Conservation (phyloP, 1,284 basidiomycete species). For the Xerocomus nothofagi region DNA sequence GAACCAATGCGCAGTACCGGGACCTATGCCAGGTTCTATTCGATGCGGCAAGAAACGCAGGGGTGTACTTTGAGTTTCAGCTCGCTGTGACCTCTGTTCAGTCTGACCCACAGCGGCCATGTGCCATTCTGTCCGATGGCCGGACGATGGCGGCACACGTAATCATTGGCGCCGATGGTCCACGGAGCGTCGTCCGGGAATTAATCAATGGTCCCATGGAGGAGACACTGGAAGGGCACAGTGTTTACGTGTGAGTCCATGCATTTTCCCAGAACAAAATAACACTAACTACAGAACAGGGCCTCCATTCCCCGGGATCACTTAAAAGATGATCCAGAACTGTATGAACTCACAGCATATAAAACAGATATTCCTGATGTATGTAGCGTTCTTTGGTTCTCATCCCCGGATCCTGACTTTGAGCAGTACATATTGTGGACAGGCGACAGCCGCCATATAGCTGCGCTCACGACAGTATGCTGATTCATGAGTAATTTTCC, state of each 20-base stretch:
- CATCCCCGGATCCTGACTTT: neutral
- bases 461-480: slow-evolving; percentile 28
- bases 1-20: slow-evolving; percentile 38
- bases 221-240: slow-evolving; percentile 31
- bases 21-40: slow-evolving; percentile 48
- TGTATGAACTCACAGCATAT: slow-evolving; percentile 29
- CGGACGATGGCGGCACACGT: slow-evolving; percentile 40
- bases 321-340: slow-evolving; percentile 41
- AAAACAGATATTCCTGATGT: slow-evolving; percentile 27
- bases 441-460: slow-evolving; percentile 28
- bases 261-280: slow-evolving; percentile 4
- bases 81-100: slow-evolving; percentile 37
- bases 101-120: slow-evolving; percentile 27
- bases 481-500: neutral
- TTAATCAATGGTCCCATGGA: slow-evolving; percentile 20
- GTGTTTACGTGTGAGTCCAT: slow-evolving; percentile 29
- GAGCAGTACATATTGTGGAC: slow-evolving; percentile 27
- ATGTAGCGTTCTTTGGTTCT: neutral
- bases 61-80: slow-evolving; percentile 43
- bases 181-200: slow-evolving; percentile 33
- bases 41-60: slow-evolving; percentile 41
- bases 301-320: slow-evolving; percentile 40
- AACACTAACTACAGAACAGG: slow-evolving; percentile 25
- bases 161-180: slow-evolving; percentile 44
- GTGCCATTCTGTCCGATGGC: slow-evolving; percentile 37